Evolutionary conservation across 1,139 yeast species (phyloP).

Genomic region (Debaryomyces udenii): DNA sequence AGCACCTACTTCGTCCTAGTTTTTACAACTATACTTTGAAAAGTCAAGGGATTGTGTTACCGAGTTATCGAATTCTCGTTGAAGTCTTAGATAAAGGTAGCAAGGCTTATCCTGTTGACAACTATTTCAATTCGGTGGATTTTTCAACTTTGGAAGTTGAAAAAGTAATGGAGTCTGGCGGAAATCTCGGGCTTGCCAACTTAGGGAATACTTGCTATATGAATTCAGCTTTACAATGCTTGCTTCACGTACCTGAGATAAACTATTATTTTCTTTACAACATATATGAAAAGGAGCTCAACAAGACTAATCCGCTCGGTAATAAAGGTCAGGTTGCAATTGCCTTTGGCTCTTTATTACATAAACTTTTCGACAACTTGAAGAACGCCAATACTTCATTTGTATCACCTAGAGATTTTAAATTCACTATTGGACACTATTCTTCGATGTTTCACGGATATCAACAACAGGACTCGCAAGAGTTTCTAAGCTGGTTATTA

Average conservation of each 20-base stretch:
- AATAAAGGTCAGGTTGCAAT: constrained; percentile 78
- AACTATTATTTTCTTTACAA: constrained; percentile 71
- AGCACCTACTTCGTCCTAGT: constrained; percentile 32
- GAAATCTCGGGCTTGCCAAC: constrained; percentile 67
- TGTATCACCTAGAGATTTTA: constrained; percentile 73
- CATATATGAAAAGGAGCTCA: constrained; percentile 68
- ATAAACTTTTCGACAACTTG: constrained; percentile 51
- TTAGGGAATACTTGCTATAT: constrained; percentile 95
- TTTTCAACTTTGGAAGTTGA: constrained; percentile 22
- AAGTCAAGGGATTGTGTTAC: constrained; percentile 34
- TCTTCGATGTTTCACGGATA: constrained; percentile 86
- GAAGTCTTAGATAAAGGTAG: constrained; percentile 31
- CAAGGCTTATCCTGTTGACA: constrained; percentile 33
- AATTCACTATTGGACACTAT: constrained; percentile 74
- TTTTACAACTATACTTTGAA: constrained; percentile 29
- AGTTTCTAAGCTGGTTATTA: constrained; percentile 82
- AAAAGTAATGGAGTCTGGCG: constrained; percentile 27
- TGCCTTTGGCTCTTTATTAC: constrained; percentile 69
- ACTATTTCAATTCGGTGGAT: constrained; percentile 23
- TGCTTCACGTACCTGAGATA: constrained; percentile 84
- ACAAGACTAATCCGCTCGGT: constrained; percentile 75
- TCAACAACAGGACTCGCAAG: constrained; percentile 95
- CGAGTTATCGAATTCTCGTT: constrained; percentile 36
- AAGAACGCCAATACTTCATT: constrained; percentile 16
- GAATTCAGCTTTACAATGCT: constrained; percentile 94